A percentile compares a stretch with the other conserved stretches of the same genome.
phyloP scores from a whole-genome alignment of 2,329 filamentous ascomycete species.

The Colletotrichum gloeosporioides region DNA sequence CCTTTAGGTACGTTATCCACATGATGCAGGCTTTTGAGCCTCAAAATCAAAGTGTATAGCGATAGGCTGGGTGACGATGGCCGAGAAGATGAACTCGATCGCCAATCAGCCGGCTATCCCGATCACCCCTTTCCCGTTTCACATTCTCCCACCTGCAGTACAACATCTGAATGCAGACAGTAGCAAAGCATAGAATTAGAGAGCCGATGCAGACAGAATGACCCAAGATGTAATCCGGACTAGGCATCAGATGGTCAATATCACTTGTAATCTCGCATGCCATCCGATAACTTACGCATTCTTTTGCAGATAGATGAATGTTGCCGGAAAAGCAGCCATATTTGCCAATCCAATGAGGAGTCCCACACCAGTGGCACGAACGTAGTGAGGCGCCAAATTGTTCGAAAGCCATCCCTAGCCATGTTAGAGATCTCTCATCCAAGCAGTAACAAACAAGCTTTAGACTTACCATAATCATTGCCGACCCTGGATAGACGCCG shows the following conservation, averaged over 20 bases:
- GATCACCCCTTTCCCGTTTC: constrained; percentile 39
- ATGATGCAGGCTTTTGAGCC: neutral
- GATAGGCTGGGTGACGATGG: constrained; percentile 44
- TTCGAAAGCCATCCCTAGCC: constrained; percentile 43
- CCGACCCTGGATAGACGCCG: constrained; percentile 27
- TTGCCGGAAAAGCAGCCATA: constrained; percentile 42
- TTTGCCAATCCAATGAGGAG: constrained; percentile 39
- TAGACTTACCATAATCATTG: constrained; percentile 30
- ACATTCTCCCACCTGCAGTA: constrained; percentile 47
- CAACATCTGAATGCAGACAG: constrained; percentile 35
- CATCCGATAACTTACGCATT: constrained; percentile 40
- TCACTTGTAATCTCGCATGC: neutral
- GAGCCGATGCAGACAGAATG: neutral
- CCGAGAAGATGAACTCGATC: constrained; percentile 37
- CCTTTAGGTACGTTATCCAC: neutral
- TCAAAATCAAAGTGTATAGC: constrained; percentile 34
- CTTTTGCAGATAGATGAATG: constrained; percentile 47
- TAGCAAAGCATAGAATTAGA: constrained; percentile 34
- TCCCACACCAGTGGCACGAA: constrained; percentile 45
- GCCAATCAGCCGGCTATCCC: constrained; percentile 38
- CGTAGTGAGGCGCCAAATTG: constrained; percentile 48
- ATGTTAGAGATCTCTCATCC: neutral
- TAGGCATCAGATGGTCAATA: neutral
- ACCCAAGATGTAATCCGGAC: neutral
- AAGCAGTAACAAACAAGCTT: neutral